These are phyloP conservation scores for Kondoa malvinella DNA, from an alignment of 768 basidiomycete species.

Conservation along the genomic window DNA sequence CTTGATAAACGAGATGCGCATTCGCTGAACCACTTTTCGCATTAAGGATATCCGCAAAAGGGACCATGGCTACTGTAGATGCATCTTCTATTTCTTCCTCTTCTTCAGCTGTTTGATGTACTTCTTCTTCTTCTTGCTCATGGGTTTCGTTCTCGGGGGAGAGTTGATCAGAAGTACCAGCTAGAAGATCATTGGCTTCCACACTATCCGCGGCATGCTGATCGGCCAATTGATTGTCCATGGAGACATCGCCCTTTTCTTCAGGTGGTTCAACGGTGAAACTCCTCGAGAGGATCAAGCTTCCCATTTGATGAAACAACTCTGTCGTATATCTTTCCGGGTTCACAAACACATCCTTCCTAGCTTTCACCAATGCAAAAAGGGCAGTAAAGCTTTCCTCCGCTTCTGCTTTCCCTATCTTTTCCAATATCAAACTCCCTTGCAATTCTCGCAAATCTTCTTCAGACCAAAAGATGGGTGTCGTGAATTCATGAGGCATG, in stretches of 20 bases:
- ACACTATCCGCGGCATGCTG: too few species aligned
- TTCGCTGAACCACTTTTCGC: slow-evolving; percentile 72
- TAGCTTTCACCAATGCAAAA: slow-evolving; percentile 37
- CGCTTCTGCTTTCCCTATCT: slow-evolving; percentile 69
- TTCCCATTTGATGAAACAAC: slow-evolving; percentile 74
- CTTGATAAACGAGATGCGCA: slow-evolving; percentile 69
- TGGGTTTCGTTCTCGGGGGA: slow-evolving; percentile 34
- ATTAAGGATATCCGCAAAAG: slow-evolving; percentile 90
- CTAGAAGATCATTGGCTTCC: slow-evolving; percentile 17
- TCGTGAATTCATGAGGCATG: slow-evolving; percentile 58
- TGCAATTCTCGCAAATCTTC: slow-evolving; percentile 54
- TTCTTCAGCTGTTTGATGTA: slow-evolving; percentile 26
- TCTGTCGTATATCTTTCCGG: slow-evolving; percentile 46
- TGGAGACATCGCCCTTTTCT: slow-evolving; percentile 33
- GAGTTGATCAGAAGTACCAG: slow-evolving; percentile 11
- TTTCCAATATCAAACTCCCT: slow-evolving; percentile 79
- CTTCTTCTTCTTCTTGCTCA: slow-evolving; percentile 23
- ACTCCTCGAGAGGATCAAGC: slow-evolving; percentile 76
- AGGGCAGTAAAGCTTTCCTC: slow-evolving; percentile 45
- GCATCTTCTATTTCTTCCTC: slow-evolving; percentile 44
- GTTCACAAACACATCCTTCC: slow-evolving; percentile 51
- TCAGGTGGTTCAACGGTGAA: slow-evolving; percentile 55
- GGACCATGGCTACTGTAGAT: slow-evolving; percentile 71
- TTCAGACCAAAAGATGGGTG: slow-evolving; percentile 84
- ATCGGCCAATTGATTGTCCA: slow-evolving; percentile 40